Base-by-base conservation (phyloP, 2,329 filamentous ascomycete species). In the Verticillium isaacii region DNA sequence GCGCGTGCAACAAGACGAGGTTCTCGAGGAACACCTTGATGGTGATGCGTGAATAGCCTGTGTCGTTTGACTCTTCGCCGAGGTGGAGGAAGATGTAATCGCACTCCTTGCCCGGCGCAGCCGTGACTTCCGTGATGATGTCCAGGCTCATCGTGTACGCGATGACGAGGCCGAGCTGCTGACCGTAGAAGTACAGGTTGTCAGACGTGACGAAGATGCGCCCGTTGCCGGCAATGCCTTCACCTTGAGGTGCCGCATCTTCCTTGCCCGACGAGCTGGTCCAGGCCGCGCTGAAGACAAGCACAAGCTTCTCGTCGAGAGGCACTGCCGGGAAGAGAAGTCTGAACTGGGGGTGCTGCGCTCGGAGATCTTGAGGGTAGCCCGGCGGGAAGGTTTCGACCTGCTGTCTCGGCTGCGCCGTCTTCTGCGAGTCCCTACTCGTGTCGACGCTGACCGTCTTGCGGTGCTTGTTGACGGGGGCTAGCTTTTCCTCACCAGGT, bases 251-350 rank as follows among this genome's bases (percentile, higher is more conserved):
- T 3, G 75, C 73, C 8, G 78, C 76, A 19, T 78, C 76, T 15
- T 77, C 75, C 29, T 77, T 75, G 11, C 79, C 71, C 34, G 70
- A 75, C 19, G 81, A 79, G 65, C 83, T 86, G 52, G 77, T 80
- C 92, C 95, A 99, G 0, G 92, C 92, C 17, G 93, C 94, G 56
- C 93, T 87, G 77, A 98, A 98, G 2, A 99, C 95, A 58, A 98
- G 82, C 3, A 97, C 89, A 8, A 97, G 81, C 72, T 92, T 92
- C 70, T 98, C 93, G 19, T 90, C 85, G 34, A 85, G 80, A 3
- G 88, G 85, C 0, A 92, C 90, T 64, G 88, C 85, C 0, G 94
- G 93, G 75, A 99, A 99, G 0, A 99, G 80, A 60, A 97, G 87
- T 8, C 93, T 85, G 73, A 99, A 99, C 71, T 98, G 95, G 2